Evolutionary conservation across 768 basidiomycete genomes (phyloP), one percentile per base, ranked within the genome.

Genomic region (Dioszegia aurantiaca): DNA sequence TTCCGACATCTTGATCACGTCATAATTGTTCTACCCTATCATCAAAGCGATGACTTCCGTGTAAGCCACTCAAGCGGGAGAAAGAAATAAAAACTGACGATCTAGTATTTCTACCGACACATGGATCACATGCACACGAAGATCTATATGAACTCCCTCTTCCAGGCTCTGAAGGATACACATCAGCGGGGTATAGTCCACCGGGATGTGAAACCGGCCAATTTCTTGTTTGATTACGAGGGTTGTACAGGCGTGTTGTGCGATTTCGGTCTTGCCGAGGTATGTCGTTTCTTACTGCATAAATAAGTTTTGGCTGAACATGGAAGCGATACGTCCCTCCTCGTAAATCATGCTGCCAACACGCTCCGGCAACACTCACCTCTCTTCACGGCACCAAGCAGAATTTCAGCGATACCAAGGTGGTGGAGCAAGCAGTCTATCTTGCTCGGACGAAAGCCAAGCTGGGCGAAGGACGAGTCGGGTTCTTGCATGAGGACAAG

Each of bases 181-280:
- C 93, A 98, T 73, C 79, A 84, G 11, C 82, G 91, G 53, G 84
- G 83, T 4, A 87, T 98, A 68, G 89, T 98, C 51, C 94, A 98
- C 75, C 89, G 94, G 43, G 94, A 98, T 77, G 89, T 98, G 67
- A 98, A 98, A 73, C 93, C 94, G 21, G 94, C 93, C 59, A 98
- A 98, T 76, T 98, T 98, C 75, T 81, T 98, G 33, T 97, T 87
- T 74, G 90, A 98, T 75, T 86, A 89, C 36, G 83, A 81, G 36
- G 87, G 86, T 6, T 87, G 87, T 10, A 80, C 85, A 12, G 95
- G 95, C 23, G 88, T 87, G 0, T 79, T 99, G 8, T 90, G 90
- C 64, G 95, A 98, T 77, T 95, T 97, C 72, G 95, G 95, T 19
- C 82, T 99, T 3, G 95, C 95, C 9, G 90, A 90, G 68, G 92